Conservation (phyloP, 768 basidiomycete species). For the Pleurotus salmoneostramineus region DNA sequence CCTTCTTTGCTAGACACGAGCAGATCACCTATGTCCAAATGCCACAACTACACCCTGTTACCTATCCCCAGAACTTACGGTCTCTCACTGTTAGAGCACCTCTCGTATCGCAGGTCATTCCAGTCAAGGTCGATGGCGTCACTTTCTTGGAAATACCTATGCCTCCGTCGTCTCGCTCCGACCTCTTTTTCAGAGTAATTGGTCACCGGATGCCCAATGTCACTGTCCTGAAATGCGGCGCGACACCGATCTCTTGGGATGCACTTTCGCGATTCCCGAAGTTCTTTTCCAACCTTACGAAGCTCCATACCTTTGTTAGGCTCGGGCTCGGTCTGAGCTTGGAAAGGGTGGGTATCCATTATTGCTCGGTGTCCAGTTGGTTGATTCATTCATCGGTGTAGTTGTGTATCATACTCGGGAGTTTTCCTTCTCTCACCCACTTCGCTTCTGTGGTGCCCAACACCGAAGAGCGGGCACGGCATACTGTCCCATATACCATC, state of each 20-base stretch:
- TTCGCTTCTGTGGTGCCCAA: constrained; percentile 6
- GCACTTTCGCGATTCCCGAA: background rate
- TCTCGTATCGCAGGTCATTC: background rate
- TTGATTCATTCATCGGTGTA: background rate
- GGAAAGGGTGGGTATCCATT: background rate
- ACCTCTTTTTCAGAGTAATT: background rate
- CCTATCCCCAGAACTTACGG: background rate
- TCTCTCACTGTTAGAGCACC: background rate
- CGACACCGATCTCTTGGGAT: background rate
- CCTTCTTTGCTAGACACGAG: background rate
- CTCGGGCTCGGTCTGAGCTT: background rate
- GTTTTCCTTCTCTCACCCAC: background rate
- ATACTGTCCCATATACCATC: background rate
- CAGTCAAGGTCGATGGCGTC: background rate
- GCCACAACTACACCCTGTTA: background rate
- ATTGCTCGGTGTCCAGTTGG: background rate
- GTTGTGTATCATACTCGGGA: background rate
- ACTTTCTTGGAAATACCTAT: background rate
- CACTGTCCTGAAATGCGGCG: background rate
- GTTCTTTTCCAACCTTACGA: background rate
- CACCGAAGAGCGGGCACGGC: background rate
- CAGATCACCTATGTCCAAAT: background rate
- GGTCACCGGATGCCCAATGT: background rate
- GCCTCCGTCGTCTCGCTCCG: background rate
- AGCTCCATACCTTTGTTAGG: background rate